These are phyloP conservation scores for Friedmanniomyces simplex DNA, from an alignment of 495 filamentous ascomycete species.

Conservation along the genomic window DNA sequence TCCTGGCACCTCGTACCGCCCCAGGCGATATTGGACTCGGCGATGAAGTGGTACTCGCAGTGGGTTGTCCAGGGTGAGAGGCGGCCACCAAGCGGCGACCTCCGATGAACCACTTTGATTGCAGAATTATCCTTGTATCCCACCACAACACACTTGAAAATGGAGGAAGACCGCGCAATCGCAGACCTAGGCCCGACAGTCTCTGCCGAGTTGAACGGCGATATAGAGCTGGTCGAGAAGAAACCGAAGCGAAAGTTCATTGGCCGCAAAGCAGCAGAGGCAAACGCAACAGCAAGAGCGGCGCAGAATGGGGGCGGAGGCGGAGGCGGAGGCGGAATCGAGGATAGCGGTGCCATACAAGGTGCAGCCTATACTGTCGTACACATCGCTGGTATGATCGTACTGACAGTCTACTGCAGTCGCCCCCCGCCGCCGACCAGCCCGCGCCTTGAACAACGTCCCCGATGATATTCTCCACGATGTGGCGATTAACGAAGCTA, in stretches of 20 bases:
- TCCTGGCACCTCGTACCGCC: no score
- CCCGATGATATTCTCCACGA: conserved; percentile 79
- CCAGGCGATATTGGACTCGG: no score
- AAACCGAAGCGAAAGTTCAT: conserved; percentile 34
- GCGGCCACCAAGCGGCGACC: no score
- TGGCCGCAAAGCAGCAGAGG: conserved; percentile 28
- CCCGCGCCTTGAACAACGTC: conserved; percentile 77
- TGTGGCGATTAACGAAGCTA: conserved; percentile 77
- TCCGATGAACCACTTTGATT: no score
- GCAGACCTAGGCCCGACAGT: conserved; percentile 27
- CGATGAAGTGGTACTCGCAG: no score
- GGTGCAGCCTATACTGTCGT: conserved; percentile 20
- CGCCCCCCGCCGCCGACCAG: conserved; percentile 50
- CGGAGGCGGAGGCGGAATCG: conserved; percentile 28
- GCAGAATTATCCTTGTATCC: neutral
- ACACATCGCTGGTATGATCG: neutral
- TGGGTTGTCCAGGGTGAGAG: no score
- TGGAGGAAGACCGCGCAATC: conserved; percentile 31
- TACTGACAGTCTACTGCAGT: conserved; percentile 22
- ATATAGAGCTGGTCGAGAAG: conserved; percentile 19
- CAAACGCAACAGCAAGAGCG: conserved; percentile 23
- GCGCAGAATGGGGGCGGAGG: conserved; percentile 19
- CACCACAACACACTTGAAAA: neutral
- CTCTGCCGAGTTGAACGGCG: conserved; percentile 23
- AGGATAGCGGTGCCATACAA: conserved; percentile 34